Conservation (phyloP, 805 yeast species). For the Yamadazyma laniorum region DNA sequence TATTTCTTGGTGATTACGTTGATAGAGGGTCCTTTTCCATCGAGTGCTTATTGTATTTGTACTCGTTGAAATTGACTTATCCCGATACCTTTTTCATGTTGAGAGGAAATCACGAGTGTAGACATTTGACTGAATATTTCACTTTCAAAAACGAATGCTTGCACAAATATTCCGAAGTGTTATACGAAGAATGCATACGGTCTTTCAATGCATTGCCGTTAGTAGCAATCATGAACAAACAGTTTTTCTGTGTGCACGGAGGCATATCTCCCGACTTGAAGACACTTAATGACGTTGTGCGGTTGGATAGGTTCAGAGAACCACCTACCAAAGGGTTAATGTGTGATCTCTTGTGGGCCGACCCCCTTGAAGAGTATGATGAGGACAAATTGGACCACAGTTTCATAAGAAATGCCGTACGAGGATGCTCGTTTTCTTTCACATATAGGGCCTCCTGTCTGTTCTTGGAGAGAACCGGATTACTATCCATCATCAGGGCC, state of each 20-base stretch:
- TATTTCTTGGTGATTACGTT: constrained; percentile 91
- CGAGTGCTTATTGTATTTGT: constrained; percentile 74
- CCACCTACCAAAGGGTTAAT: constrained; percentile 92
- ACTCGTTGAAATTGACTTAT: constrained; percentile 73
- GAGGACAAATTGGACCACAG: constrained; percentile 42
- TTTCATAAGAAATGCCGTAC: constrained; percentile 65
- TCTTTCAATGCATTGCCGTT: constrained; percentile 87
- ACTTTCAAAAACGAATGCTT: constrained; percentile 89
- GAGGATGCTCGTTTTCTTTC: constrained; percentile 92
- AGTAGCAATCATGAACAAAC: constrained; percentile 91
- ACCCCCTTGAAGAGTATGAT: constrained; percentile 85
- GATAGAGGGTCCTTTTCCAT: constrained; percentile 91
- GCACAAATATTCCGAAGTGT: constrained; percentile 65
- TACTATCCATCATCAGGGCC: constrained; percentile 86
- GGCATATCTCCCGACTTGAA: constrained; percentile 86
- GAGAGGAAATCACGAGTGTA: constrained; percentile 94
- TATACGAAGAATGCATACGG: constrained; percentile 71
- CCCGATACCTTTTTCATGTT: constrained; percentile 76
- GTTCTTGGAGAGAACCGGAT: constrained; percentile 73
- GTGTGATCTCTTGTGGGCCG: constrained; percentile 97
- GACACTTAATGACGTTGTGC: constrained; percentile 63
- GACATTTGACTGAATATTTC: constrained; percentile 89
- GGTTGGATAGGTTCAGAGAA: constrained; percentile 77
- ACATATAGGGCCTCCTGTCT: constrained; percentile 79
- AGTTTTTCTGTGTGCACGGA: constrained; percentile 95